Evolutionary conservation across 495 filamentous ascomycete species (phyloP).

Genomic region (Podospora anserina): DNA sequence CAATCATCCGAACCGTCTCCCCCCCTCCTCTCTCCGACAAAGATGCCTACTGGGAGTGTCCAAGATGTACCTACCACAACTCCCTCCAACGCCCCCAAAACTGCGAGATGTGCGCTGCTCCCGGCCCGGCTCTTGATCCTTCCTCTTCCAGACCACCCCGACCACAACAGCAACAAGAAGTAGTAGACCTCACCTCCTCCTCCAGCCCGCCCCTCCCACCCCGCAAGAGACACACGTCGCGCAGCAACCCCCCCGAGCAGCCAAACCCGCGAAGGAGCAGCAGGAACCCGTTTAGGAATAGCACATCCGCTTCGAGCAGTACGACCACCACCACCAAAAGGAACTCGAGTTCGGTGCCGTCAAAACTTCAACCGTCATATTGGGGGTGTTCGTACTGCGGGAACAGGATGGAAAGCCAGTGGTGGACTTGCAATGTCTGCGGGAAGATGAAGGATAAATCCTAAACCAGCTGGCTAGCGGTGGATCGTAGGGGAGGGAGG

Average conservation of each 20-base stretch:
- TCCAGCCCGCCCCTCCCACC: slow-evolving; percentile 11
- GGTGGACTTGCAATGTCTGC: slow-evolving; percentile 75
- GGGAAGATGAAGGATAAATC: slow-evolving; percentile 64
- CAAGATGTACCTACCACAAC: slow-evolving; percentile 81
- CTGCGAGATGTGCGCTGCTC: slow-evolving; percentile 75
- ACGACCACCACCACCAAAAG: slow-evolving; percentile 26
- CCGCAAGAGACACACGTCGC: slow-evolving; percentile 22
- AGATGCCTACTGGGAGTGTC: slow-evolving; percentile 62
- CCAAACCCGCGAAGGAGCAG: slow-evolving; percentile 13
- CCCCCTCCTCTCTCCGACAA: neutral
- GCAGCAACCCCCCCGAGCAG: slow-evolving; percentile 10
- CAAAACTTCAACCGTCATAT: slow-evolving; percentile 55
- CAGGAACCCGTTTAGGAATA: slow-evolving; percentile 14
- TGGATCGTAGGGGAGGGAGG: too few species aligned
- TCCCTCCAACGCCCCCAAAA: slow-evolving; percentile 55
- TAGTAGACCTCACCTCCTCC: slow-evolving; percentile 32
- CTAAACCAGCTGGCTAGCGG: neutral
- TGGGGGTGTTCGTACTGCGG: slow-evolving; percentile 72
- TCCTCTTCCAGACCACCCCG: neutral
- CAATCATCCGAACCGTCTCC: slow-evolving; percentile 1
- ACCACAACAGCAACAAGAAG: slow-evolving; percentile 2
- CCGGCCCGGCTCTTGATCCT: slow-evolving; percentile 48
- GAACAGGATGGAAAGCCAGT: slow-evolving; percentile 63
- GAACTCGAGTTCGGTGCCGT: slow-evolving; percentile 23
- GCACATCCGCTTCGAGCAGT: neutral